Percentiles rank a stretch among this genome's conserved stretches.
Evolutionary conservation across 2,329 filamentous ascomycete species (phyloP).

Genomic region (Alternaria consortialis): DNA sequence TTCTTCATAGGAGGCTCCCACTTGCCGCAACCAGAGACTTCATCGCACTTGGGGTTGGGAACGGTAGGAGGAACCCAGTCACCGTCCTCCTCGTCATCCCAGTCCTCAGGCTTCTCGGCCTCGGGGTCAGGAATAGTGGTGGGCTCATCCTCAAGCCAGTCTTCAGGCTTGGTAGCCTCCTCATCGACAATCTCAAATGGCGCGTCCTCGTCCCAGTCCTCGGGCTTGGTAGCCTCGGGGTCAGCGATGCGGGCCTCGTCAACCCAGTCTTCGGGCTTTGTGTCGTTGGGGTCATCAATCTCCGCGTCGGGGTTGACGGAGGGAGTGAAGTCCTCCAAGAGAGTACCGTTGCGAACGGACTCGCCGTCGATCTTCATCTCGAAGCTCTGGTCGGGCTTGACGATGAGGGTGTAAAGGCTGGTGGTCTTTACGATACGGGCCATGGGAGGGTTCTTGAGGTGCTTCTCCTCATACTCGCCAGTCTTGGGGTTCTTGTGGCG

Average conservation of each 20-base stretch:
- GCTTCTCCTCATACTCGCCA: constrained; percentile 99
- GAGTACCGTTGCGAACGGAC: constrained; percentile 84
- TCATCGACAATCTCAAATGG: constrained; percentile 96
- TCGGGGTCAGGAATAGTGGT: constrained; percentile 87
- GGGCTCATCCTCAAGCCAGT: constrained; percentile 95
- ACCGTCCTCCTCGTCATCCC: constrained; percentile 99
- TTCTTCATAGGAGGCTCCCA: constrained; percentile 92
- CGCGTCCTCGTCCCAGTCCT: constrained; percentile 99
- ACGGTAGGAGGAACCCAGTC: constrained; percentile 93
- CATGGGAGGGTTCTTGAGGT: constrained; percentile 82
- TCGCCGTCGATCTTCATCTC: constrained; percentile 92
- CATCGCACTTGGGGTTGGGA: constrained; percentile 94
- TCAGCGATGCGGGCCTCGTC: constrained; percentile 91
- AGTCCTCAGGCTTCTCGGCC: constrained; percentile 97
- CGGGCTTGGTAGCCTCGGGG: constrained; percentile 92
- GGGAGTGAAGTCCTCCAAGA: constrained; percentile 92
- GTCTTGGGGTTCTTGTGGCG: constrained; percentile 99
- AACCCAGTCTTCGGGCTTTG: constrained; percentile 95
- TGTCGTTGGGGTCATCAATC: constrained; percentile 93
- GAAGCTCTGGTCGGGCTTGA: constrained; percentile 96
- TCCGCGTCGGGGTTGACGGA: constrained; percentile 94
- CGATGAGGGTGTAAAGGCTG: constrained; percentile 94
- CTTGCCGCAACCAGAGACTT: constrained; percentile 90
- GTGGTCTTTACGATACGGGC: constrained; percentile 91
- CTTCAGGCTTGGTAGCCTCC: constrained; percentile 87